Evolutionary conservation across 2,329 filamentous ascomycete species (phyloP).

Genomic region (Calcarisporium arbuscula): DNA sequence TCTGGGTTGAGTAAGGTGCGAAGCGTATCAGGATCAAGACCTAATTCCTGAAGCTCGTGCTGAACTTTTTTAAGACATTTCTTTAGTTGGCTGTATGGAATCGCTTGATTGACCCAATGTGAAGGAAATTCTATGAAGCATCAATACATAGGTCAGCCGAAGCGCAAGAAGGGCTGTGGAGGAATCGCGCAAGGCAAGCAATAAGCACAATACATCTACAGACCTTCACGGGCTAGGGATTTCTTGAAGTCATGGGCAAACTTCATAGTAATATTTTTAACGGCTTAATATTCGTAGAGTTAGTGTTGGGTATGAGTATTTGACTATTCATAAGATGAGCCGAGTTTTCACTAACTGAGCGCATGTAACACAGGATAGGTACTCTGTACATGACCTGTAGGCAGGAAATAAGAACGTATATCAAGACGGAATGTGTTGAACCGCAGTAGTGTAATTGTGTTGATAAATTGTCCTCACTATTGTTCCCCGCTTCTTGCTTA

Average conservation of each 20-base stretch:
- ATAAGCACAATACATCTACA: slow-evolving; percentile 1
- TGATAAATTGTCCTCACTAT: no score
- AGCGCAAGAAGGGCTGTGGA: neutral
- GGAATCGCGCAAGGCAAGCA: neutral
- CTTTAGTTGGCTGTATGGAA: slow-evolving; percentile 79
- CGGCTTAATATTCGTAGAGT: no score
- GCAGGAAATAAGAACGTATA: no score
- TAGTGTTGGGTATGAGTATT: no score
- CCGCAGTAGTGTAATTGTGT: no score
- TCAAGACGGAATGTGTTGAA: no score
- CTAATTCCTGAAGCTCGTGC: slow-evolving; percentile 61
- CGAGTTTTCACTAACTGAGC: no score
- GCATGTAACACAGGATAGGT: no score
- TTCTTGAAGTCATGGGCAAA: slow-evolving; percentile 75
- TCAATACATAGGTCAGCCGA: neutral
- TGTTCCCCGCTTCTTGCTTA: no score
- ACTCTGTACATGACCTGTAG: no score
- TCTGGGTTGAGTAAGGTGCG: slow-evolving; percentile 53
- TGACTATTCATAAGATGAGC: no score
- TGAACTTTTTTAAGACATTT: slow-evolving; percentile 82
- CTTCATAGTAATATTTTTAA: slow-evolving; percentile 56
- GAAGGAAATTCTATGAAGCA: slow-evolving; percentile 56
- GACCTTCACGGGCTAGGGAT: slow-evolving; percentile 57
- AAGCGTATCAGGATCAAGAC: slow-evolving; percentile 66
- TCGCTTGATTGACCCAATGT: slow-evolving; percentile 66